phyloP scores from a whole-genome alignment of 352 stramenopile species.

The Phytopythium sindhum region DNA sequence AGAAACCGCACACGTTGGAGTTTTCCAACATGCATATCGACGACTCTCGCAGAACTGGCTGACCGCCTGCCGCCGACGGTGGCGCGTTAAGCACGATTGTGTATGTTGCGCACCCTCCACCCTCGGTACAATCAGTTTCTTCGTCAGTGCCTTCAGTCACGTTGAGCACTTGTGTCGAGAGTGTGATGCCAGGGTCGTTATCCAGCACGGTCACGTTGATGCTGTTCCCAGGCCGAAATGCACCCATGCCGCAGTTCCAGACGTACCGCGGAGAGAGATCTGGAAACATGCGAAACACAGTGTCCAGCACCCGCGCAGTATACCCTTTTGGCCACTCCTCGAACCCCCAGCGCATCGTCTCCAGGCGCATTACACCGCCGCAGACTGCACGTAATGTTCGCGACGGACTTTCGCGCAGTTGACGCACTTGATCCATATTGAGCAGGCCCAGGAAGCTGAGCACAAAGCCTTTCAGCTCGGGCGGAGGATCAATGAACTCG shows the following conservation, averaged over 20 bases:
- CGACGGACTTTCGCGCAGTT: conserved; percentile 32
- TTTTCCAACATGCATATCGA: conserved; percentile 27
- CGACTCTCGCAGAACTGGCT: conserved; percentile 3
- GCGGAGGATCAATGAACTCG: conserved; percentile 29
- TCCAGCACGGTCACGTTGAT: conserved; percentile 74
- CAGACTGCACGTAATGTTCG: conserved; percentile 48
- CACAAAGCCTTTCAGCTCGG: conserved; percentile 53
- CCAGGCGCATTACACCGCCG: conserved; percentile 44
- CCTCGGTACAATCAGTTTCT: background rate
- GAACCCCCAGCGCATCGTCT: conserved; percentile 57
- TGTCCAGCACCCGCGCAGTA: conserved; percentile 39
- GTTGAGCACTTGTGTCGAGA: conserved; percentile 34
- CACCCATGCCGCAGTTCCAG: conserved; percentile 63
- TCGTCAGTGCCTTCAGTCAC: conserved; percentile 24
- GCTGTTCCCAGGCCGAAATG: conserved; percentile 32
- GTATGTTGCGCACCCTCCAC: conserved; percentile 23
- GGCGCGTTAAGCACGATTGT: conserved; percentile 66
- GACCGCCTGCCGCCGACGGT: conserved; percentile 18
- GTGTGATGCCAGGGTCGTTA: conserved; percentile 68
- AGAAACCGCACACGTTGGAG: conserved; percentile 50
- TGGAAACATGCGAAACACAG: conserved; percentile 50
- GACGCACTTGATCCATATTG: conserved; percentile 46
- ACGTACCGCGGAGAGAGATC: conserved; percentile 41
- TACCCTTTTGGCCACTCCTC: conserved; percentile 52
- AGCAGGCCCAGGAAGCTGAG: conserved; percentile 62